phyloP scores from a whole-genome alignment of 208 protist species.

The Leptomonas seymouri region DNA sequence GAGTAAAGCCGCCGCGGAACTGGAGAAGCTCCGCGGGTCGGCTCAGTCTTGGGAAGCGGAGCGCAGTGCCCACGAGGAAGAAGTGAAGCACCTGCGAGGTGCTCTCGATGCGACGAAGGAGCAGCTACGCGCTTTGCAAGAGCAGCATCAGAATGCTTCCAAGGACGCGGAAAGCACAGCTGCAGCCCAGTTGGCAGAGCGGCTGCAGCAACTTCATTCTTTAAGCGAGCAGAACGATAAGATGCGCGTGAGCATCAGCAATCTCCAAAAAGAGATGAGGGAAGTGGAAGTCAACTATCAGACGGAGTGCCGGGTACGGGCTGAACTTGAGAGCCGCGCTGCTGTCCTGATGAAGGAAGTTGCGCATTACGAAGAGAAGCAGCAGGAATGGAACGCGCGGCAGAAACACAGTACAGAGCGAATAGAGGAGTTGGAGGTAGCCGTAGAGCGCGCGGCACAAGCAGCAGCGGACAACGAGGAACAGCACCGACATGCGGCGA shows the following conservation, averaged over 20 bases:
- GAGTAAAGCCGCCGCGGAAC: neutral
- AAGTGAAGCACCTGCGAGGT: neutral
- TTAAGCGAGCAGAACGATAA: neutral
- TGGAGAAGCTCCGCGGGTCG: neutral
- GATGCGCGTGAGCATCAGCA: neutral
- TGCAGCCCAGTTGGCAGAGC: neutral
- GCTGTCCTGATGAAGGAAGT: neutral
- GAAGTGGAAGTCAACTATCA: neutral
- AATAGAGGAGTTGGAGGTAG: neutral
- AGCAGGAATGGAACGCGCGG: neutral
- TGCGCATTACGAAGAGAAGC: neutral
- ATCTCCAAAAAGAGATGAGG: neutral
- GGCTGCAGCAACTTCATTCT: neutral
- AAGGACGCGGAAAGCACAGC: neutral
- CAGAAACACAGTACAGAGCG: neutral
- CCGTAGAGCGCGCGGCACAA: neutral
- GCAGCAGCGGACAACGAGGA: neutral
- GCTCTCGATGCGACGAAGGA: neutral
- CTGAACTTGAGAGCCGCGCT: neutral
- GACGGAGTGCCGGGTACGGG: neutral
- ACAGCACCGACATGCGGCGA: neutral
- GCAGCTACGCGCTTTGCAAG: neutral
- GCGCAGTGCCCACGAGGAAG: neutral
- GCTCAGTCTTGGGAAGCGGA: constrained; percentile 5
- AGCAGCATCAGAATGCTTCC: neutral